phyloP scores from a whole-genome alignment of 257 asterid genomes.

The Jaltomata sinuosa region DNA sequence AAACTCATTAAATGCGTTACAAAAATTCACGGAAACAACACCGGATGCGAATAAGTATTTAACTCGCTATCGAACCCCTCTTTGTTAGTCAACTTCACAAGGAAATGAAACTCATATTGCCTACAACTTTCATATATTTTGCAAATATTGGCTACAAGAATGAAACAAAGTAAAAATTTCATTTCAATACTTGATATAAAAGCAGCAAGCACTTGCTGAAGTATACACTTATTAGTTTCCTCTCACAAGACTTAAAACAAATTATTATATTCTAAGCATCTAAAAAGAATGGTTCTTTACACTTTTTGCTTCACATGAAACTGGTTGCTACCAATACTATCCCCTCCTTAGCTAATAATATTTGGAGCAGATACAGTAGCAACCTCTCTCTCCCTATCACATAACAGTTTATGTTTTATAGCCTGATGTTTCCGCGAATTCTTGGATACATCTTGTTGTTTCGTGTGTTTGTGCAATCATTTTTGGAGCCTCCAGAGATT shows the following conservation, averaged over 20 bases:
- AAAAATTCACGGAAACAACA: not conserved
- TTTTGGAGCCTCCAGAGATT: conserved; percentile 10
- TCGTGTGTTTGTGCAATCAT: not conserved
- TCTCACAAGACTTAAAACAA: not conserved
- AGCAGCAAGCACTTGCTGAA: not conserved
- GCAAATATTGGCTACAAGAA: not conserved
- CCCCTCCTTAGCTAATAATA: not conserved
- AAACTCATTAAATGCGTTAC: not conserved
- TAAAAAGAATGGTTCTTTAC: conserved; percentile 1
- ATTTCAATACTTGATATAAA: not conserved
- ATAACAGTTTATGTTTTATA: conserved; percentile 16
- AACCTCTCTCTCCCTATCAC: conserved; percentile 8
- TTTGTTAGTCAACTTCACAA: not conserved
- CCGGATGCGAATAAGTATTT: not conserved
- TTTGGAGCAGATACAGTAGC: not conserved
- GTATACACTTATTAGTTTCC: not conserved
- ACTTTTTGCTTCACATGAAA: not conserved
- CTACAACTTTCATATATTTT: not conserved
- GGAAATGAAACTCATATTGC: not conserved
- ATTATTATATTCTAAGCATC: not conserved
- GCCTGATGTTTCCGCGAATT: conserved; percentile 10
- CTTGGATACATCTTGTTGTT: conserved; percentile 1
- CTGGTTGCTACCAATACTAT: not conserved
- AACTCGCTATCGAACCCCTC: not conserved
- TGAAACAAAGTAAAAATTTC: not conserved